Evolutionary conservation across 495 filamentous ascomycete species (phyloP).

Genomic region (Neurospora sp.): DNA sequence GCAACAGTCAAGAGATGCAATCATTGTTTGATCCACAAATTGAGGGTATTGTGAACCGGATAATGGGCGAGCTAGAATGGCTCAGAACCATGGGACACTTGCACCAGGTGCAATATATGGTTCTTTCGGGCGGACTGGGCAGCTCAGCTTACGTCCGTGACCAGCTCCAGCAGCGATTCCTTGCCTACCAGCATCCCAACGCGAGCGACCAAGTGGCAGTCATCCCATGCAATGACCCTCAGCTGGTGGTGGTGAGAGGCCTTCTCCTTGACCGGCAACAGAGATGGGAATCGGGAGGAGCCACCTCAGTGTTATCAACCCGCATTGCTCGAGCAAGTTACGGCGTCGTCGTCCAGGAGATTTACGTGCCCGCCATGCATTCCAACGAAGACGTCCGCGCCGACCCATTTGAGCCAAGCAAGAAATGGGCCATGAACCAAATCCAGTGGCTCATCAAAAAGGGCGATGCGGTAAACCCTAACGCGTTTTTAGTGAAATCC

Average conservation of each 20-base stretch:
- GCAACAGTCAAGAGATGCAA: constrained; percentile 36
- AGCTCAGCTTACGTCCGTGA: constrained; percentile 52
- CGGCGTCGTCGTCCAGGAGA: constrained; percentile 39
- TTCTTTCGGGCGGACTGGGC: constrained; percentile 56
- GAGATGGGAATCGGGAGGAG: constrained; percentile 28
- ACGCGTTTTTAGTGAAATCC: constrained; percentile 27
- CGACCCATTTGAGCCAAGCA: constrained; percentile 35
- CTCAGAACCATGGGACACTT: constrained; percentile 34
- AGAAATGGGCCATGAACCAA: constrained; percentile 38
- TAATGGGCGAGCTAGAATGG: constrained; percentile 45
- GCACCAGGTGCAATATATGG: constrained; percentile 42
- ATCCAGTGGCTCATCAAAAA: constrained; percentile 49
- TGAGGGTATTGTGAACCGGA: constrained; percentile 38
- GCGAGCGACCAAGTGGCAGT: constrained; percentile 31
- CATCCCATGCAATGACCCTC: constrained; percentile 43
- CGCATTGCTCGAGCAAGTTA: constrained; percentile 47
- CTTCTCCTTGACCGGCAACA: constrained; percentile 46
- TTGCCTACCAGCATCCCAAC: constrained; percentile 23
- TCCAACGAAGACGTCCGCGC: constrained; percentile 27
- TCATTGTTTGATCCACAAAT: constrained; percentile 47
- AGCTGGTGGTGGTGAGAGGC: constrained; percentile 48
- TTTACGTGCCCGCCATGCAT: constrained; percentile 37
- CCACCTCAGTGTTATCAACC: constrained; percentile 30
- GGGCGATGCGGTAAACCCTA: constrained; percentile 31
- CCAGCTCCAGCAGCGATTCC: constrained; percentile 32